Evolutionary conservation across 257 asterid species (phyloP).

Genomic region (Eucommia ulmoides): DNA sequence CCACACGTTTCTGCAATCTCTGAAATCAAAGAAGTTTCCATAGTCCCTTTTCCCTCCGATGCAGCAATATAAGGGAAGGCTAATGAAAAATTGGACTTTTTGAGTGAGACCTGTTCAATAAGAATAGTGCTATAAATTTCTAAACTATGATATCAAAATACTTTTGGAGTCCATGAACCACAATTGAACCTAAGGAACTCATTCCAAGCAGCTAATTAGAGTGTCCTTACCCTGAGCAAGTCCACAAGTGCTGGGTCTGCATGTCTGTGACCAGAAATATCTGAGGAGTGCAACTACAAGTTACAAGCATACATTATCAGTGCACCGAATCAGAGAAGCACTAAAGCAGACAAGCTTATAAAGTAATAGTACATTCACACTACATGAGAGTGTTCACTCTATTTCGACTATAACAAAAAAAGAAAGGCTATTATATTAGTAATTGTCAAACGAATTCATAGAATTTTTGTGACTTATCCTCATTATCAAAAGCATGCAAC

Average conservation of each 20-base stretch:
- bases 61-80: conserved; percentile 77
- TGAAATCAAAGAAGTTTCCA: conserved; percentile 64
- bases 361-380: too few species aligned
- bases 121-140: too few species aligned
- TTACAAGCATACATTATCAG: conserved; percentile 8
- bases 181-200: conserved; percentile 7
- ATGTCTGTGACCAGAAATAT: conserved; percentile 43
- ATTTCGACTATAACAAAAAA: too few species aligned
- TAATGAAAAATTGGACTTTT: conserved; percentile 65
- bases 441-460: too few species aligned
- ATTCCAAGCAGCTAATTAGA: conserved; percentile 5
- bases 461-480: too few species aligned
- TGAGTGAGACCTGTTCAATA: conserved; percentile 47
- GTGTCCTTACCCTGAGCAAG: conserved; percentile 60
- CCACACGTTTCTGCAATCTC: conserved; percentile 64
- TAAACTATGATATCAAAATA: too few species aligned
- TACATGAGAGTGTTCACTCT: too few species aligned
- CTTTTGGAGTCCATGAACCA: too few species aligned
- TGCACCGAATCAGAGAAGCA: too few species aligned
- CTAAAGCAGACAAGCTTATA: too few species aligned
- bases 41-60: conserved; percentile 43
- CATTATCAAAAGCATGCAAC: too few species aligned
- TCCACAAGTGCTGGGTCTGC: conserved; percentile 53
- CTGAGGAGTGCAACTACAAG: conserved; percentile 58
- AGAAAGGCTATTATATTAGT: too few species aligned